Evolutionary conservation across 495 filamentous ascomycete species (phyloP), one percentile per base, ranked within the genome.

Genomic region (Xylaria scruposa): DNA sequence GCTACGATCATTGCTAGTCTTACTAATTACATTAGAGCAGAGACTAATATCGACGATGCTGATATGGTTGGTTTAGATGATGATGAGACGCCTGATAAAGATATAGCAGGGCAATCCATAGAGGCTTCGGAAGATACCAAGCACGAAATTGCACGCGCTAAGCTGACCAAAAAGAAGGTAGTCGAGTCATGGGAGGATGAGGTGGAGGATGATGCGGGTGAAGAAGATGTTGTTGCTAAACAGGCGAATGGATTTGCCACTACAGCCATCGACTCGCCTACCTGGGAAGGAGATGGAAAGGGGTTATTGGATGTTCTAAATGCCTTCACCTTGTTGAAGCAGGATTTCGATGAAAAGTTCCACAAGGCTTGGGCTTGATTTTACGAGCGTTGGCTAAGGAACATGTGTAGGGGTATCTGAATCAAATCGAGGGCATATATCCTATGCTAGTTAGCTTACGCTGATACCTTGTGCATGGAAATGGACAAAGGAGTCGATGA

Each of bases 291-390:
- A 72, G 73, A 78, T 62, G 81, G 83, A 51, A 78, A 82, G 54
- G 85, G 87, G 8, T 76, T 92, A 67, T 77, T 85, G 73, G 85
- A 88, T 68, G 89, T 92, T 8, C 84, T 89, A 29, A 80, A 79
- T 76, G 87, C 85, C 7, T 88, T 94, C 72, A 78, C 75, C 59
- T 78, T 81, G 79, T 76, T 94, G 72, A 85, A 84, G 72, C 72
- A 67, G 38, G 87, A 89, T 73, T 93, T 94, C 77, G 87, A 93
- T 73, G 78, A 78, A 40, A 92, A 91, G 79, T 93, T 93, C 80
- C 85, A 70, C 70, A 86, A 83, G 56, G 92, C 90, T 47, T 89
- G 78, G 78, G 83, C 84, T 65, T 86, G 62, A 69, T 66, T 5
- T 19, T 44, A 19, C 31, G 15, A 58, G 29, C 53, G 7, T 33